Conservation (phyloP, 805 yeast genomes). For the Saturnispora kantuleensis region DNA sequence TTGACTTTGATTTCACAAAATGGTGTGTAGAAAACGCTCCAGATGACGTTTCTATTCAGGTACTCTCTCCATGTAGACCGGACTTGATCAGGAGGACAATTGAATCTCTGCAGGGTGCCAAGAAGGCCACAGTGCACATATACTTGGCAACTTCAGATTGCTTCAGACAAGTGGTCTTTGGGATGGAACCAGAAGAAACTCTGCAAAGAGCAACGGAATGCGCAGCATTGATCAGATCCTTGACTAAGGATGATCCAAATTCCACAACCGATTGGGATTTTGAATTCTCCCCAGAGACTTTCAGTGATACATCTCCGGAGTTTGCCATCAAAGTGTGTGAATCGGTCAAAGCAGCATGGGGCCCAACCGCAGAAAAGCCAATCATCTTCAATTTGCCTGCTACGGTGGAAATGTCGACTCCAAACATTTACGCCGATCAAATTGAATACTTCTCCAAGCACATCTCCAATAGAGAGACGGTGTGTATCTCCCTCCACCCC, state of each 20-base stretch:
- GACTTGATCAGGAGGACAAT: constrained; percentile 62
- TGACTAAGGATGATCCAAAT: constrained; percentile 61
- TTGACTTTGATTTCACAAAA: constrained; percentile 72
- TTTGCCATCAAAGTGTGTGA: constrained; percentile 59
- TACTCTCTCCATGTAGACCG: constrained; percentile 66
- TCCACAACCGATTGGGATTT: constrained; percentile 57
- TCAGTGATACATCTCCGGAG: constrained; percentile 59
- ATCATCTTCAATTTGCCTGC: constrained; percentile 79
- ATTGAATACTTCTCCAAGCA: constrained; percentile 60
- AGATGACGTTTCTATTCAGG: constrained; percentile 68
- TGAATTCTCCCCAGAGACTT: constrained; percentile 76
- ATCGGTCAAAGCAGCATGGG: constrained; percentile 70
- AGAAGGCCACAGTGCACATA: constrained; percentile 64
- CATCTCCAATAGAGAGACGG: constrained; percentile 55
- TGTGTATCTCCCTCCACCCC: constrained; percentile 70
- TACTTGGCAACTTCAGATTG: constrained; percentile 70
- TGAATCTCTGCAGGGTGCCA: constrained; percentile 65
- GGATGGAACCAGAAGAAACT: constrained; percentile 49
- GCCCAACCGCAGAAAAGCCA: constrained; percentile 51
- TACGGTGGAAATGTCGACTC: constrained; percentile 74
- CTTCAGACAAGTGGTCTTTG: constrained; percentile 64
- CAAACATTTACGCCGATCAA: constrained; percentile 78
- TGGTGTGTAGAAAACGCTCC: constrained; percentile 68
- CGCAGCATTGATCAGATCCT: constrained; percentile 48
- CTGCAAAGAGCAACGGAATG: constrained; percentile 52